Evolutionary conservation across 192 early-diverging fungal species (phyloP).

Genomic region (Entomortierella chlamydospora): DNA sequence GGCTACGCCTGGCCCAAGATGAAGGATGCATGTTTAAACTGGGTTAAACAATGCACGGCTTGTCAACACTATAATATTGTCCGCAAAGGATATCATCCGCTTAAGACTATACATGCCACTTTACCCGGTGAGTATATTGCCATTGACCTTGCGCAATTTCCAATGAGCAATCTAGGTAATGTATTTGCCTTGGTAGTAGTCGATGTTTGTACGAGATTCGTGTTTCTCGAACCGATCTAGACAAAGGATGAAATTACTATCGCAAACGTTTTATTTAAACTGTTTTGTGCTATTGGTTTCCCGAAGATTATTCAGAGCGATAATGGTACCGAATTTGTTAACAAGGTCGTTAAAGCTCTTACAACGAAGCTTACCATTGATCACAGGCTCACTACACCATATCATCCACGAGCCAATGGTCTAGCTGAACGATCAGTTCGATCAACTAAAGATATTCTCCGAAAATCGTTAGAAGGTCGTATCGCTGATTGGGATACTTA

Average conservation of each 20-base stretch:
- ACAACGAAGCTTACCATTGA: slow-evolving; percentile 18
- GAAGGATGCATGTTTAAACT: slow-evolving; percentile 18
- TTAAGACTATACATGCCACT: slow-evolving; percentile 21
- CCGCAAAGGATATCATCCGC: slow-evolving; percentile 34
- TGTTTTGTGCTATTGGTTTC: slow-evolving; percentile 45
- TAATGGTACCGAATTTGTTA: slow-evolving; percentile 61
- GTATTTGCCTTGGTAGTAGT: slow-evolving; percentile 30
- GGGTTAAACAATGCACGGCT: slow-evolving; percentile 13
- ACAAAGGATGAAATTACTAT: slow-evolving; percentile 18
- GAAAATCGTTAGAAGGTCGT: slow-evolving; percentile 30
- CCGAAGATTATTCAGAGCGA: slow-evolving; percentile 43
- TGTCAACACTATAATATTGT: slow-evolving; percentile 43
- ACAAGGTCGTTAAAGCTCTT: slow-evolving; percentile 28
- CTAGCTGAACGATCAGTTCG: slow-evolving; percentile 52
- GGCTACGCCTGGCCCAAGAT: slow-evolving; percentile 38
- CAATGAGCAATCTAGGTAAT: not conserved
- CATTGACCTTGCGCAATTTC: slow-evolving; percentile 37
- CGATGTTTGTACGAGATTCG: slow-evolving; percentile 51
- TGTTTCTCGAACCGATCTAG: slow-evolving; percentile 11
- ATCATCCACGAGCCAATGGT: slow-evolving; percentile 60
- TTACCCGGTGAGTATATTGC: slow-evolving; percentile 35
- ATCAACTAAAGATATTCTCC: slow-evolving; percentile 23
- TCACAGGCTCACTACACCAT: slow-evolving; percentile 49
- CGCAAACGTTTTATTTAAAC: slow-evolving; percentile 3
- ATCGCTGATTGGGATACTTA: slow-evolving; percentile 44